Conservation (phyloP, 345 rosid genomes). For the Moringa oleifera region DNA sequence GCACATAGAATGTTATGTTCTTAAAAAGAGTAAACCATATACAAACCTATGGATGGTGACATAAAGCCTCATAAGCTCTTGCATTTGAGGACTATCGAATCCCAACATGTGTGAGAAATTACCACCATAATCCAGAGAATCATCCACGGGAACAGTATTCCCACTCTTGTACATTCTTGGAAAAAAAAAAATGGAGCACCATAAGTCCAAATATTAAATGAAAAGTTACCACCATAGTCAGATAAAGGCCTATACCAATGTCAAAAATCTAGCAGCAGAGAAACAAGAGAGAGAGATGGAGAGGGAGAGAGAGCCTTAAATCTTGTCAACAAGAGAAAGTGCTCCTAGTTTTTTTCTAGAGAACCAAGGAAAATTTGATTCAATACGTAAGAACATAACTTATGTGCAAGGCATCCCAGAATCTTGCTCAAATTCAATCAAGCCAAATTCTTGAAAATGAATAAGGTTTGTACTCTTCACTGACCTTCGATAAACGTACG, state of each 20-base stretch:
- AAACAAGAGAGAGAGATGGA: background rate
- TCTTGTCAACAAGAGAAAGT: background rate
- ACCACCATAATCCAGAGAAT: conserved; percentile 89
- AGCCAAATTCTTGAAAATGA: background rate
- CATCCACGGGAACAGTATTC: conserved; percentile 56
- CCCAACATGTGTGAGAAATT: conserved; percentile 93
- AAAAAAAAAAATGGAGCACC: conserved; percentile 9
- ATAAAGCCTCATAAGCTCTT: conserved; percentile 97
- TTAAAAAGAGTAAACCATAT: conserved; percentile 10
- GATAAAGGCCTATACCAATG: background rate
- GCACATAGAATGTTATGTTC: background rate
- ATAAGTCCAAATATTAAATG: conserved; percentile 1
- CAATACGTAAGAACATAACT: background rate
- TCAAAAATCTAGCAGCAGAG: background rate
- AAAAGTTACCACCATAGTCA: background rate
- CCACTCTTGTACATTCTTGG: conserved; percentile 81
- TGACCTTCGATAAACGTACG: conserved; percentile 89
- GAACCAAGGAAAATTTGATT: background rate
- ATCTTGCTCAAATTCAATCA: background rate
- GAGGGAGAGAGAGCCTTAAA: background rate
- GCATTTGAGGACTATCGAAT: conserved; percentile 77
- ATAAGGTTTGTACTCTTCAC: conserved; percentile 18
- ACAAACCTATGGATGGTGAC: conserved; percentile 87
- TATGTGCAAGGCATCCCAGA: too few species aligned
- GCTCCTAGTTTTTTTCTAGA: background rate